These are phyloP conservation scores for Hypericum perforatum DNA, from an alignment of 345 rosid genomes.

Conservation along the genomic window DNA sequence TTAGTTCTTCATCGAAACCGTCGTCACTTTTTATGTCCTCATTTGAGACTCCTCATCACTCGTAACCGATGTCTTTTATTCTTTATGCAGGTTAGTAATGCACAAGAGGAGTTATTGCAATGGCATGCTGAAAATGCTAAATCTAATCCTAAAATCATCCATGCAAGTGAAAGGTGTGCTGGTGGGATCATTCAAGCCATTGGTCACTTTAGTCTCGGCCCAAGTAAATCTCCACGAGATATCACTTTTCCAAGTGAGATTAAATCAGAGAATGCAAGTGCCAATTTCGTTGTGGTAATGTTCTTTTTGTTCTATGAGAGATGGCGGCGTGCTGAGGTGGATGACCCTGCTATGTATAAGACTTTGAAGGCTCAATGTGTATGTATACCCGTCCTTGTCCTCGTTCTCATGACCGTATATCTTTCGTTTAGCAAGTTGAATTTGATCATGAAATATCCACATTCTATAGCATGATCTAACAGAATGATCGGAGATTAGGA, in stretches of 20 bases:
- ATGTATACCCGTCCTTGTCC: conserved; percentile 20
- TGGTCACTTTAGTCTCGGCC: conserved; percentile 83
- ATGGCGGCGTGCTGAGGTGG: conserved; percentile 91
- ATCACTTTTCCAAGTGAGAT: conserved; percentile 32
- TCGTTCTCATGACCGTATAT: background rate
- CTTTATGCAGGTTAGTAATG: conserved; percentile 68
- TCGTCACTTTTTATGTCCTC: no score
- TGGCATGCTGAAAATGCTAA: conserved; percentile 90
- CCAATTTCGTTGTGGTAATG: conserved; percentile 53
- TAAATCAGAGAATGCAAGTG: conserved; percentile 28
- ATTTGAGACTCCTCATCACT: no score
- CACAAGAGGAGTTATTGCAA: conserved; percentile 92
- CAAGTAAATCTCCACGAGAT: conserved; percentile 82
- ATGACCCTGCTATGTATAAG: conserved; percentile 48
- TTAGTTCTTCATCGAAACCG: background rate
- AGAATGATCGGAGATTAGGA: no score
- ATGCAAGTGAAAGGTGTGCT: conserved; percentile 84
- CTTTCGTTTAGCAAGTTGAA: background rate
- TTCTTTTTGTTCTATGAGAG: conserved; percentile 73
- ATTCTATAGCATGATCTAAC: background rate
- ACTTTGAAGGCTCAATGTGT: conserved; percentile 66
- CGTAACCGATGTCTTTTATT: no score
- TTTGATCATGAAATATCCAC: background rate
- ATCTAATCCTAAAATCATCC: conserved; percentile 66
- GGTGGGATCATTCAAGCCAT: conserved; percentile 87